Evolutionary conservation across 2,329 filamentous ascomycete species (phyloP), one percentile per base, ranked within the genome.

Genomic region (Huntiella moniliformis): DNA sequence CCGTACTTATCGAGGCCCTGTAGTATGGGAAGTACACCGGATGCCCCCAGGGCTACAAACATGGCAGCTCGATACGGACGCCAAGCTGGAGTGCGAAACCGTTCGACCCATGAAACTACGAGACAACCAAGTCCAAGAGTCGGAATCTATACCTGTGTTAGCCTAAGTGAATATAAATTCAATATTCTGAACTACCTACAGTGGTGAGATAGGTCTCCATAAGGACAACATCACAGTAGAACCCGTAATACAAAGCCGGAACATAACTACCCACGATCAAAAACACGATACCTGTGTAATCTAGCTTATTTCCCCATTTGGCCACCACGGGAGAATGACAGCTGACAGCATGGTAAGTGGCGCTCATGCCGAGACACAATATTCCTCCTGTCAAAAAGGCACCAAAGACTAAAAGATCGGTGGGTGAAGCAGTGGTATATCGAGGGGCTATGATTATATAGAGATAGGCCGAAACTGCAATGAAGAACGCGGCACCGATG

Each of bases 261-360:
- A 96, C 74, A 57, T 88, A 94, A 58, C 81, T 88, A 5, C 91
- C 91, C 53, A 88, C 82, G 49, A 96, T 96, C 53, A 98, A 65
- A 42, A 79, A 74, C 28, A 96, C 83, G 54, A 98, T 98, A 5
- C 91, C 91, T 4, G 88, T 74, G 59, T 98, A 96, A 59, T 98
- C 91, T 47, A 96, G 65, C 60, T 93, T 84, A 59, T 96, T 96
- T 8, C 87, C 87, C 67, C 85, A 82, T 51, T 74, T 78, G 2
- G 81, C 77, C 11, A 95, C 83, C 1, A 63, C 62, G 34, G 76
- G 73, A 13, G 82, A 91, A 60, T 98, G 91, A 53, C 95, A 94
- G 16, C 71, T 76, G 41, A 95, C 72, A 2, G 82, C 73, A 59
- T 98, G 91, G 58, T 78, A 98, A 2, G 79, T 82, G 4, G 85